Base-by-base conservation (phyloP, 495 filamentous ascomycete species). In the Penicillium maclennaniae region DNA sequence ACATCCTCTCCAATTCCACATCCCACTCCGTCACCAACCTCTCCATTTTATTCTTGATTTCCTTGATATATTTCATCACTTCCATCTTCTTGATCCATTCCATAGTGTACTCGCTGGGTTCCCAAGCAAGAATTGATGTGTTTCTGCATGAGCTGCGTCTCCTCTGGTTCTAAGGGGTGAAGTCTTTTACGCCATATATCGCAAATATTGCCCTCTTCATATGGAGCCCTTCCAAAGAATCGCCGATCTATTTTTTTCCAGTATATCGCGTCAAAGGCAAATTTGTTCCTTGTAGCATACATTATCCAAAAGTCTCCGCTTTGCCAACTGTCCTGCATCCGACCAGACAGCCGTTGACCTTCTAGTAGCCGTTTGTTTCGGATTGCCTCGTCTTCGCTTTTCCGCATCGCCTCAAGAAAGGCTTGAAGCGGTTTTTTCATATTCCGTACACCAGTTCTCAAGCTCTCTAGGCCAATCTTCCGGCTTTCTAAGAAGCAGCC, bases 21-120 rank as follows among this genome's bases (percentile, higher is more conserved):
- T n/a, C n/a, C n/a, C n/a, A n/a, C n/a, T n/a, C n/a, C n/a, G n/a
- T n/a, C n/a, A n/a, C n/a, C n/a, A n/a, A n/a, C n/a, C n/a, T n/a
- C n/a, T n/a, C n/a, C n/a, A n/a, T n/a, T n/a, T n/a, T n/a, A n/a
- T n/a, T n/a, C n/a, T n/a, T n/a, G n/a, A n/a, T n/a, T n/a, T n/a
- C n/a, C n/a, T n/a, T n/a, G n/a, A n/a, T n/a, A n/a, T n/a, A n/a
- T n/a, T n/a, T n/a, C n/a, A n/a, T n/a, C n/a, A n/a, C 36, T 38
- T 38, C 36, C 6, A 38, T 16, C 36, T 38, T n/a, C 36, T 38
- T 12, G 36, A 38, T 38, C 36, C 36, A 38, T 14, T 14, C 45
- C 25, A 27, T 15, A 21, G 61, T 67, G 20, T 62, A 60, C 25
- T 64, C 39, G 51, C 61, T 10, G 61, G 64, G 27, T 65, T 61